Evolutionary conservation across 2,329 filamentous ascomycete genomes (phyloP).

Genomic region (Verticillium tricorpus): DNA sequence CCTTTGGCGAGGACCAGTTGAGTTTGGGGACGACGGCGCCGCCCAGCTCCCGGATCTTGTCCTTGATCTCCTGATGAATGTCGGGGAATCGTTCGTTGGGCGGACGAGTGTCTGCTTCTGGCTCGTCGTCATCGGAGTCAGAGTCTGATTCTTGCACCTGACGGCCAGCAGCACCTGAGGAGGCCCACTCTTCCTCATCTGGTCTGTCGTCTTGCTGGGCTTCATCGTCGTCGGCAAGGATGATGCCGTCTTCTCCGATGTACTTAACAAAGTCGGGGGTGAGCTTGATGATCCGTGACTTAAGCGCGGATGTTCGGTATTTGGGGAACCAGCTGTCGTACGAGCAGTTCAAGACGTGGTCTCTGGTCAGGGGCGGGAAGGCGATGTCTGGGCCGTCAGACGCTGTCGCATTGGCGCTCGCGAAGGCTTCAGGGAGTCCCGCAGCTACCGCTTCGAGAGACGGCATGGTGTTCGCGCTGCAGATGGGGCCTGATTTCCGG

Average conservation of each 20-base stretch:
- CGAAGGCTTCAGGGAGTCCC: background rate
- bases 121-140: conserved; percentile 48
- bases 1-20: conserved; percentile 96
- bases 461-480: conserved; percentile 22
- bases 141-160: conserved; percentile 35
- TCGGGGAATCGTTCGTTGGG: conserved; percentile 61
- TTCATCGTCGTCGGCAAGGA: conserved; percentile 69
- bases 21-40: conserved; percentile 88
- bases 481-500: background rate
- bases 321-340: conserved; percentile 88
- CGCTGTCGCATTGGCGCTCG: conserved; percentile 3
- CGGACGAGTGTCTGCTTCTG: conserved; percentile 31
- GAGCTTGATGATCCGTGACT: conserved; percentile 79
- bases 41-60: conserved; percentile 74
- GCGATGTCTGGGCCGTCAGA: conserved; percentile 37
- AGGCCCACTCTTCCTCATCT: conserved; percentile 47
- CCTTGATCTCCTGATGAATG: conserved; percentile 71
- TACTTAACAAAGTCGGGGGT: conserved; percentile 74
- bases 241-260: conserved; percentile 86
- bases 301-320: conserved; percentile 72
- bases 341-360: conserved; percentile 90
- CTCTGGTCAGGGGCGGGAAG: conserved; percentile 79
- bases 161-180: conserved; percentile 22
- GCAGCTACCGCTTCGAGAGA: conserved; percentile 17
- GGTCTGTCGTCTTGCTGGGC: conserved; percentile 50